Conservation (phyloP, 176 grass and related monocot genomes). For the Oryza punctata region DNA sequence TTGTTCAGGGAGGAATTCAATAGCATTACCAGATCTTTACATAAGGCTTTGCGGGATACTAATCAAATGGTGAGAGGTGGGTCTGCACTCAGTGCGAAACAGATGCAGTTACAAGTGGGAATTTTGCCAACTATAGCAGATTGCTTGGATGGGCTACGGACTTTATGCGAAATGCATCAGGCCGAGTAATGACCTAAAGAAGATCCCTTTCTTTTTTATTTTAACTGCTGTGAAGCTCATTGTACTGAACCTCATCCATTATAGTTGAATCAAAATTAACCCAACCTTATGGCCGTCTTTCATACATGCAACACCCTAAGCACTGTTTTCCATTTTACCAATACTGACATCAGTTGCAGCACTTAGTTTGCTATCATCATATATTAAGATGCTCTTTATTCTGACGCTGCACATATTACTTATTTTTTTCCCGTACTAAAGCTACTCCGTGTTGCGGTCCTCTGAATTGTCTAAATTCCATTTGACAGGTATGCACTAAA, state of each 20-base stretch:
- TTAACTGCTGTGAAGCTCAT: neutral
- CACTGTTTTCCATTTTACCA: neutral
- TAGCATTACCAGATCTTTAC: conserved; percentile 55
- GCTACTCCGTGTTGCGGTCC: neutral
- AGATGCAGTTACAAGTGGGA: conserved; percentile 75
- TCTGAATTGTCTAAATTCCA: conserved; percentile 26
- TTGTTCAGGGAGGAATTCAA: conserved; percentile 70
- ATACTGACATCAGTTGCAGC: neutral
- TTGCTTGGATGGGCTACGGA: conserved; percentile 69
- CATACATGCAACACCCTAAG: neutral
- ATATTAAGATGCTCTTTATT: neutral
- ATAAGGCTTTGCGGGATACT: conserved; percentile 60
- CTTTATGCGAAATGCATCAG: conserved; percentile 65
- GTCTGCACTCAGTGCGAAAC: conserved; percentile 46
- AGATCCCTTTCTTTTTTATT: neutral
- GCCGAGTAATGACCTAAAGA: conserved; percentile 60
- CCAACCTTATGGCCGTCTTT: neutral
- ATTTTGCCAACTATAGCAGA: conserved; percentile 64
- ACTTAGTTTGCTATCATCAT: neutral
- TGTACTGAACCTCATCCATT: neutral
- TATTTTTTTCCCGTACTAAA: neutral
- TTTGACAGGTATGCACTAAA: conserved; percentile 65
- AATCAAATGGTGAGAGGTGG: conserved; percentile 71
- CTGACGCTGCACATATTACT: neutral
- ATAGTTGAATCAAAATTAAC: conserved; percentile 4